Conservation (phyloP, 257 asterid species). For the Lithospermum erythrorhizon region DNA sequence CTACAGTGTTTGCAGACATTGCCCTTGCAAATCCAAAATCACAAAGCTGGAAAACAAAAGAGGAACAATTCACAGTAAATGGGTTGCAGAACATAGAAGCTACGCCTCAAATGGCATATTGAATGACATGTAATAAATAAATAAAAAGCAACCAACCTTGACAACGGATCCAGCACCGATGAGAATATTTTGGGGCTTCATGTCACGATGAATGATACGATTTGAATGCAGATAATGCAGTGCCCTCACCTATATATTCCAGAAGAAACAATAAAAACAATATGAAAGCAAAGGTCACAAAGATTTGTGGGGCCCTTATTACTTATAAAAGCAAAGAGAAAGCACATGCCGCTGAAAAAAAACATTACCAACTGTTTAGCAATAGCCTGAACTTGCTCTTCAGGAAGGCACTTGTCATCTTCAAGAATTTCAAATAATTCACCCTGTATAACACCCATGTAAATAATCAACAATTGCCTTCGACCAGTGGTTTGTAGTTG, state of each 20-base stretch:
- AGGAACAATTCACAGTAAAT: conserved; percentile 8
- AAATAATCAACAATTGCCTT: too few relatives aligned
- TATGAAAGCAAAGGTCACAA: not conserved
- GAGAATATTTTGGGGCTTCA: conserved; percentile 97
- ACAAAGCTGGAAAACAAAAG: conserved; percentile 52
- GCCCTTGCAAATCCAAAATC: conserved; percentile 98
- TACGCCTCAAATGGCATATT: not conserved
- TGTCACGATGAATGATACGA: conserved; percentile 96
- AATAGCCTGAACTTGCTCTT: conserved; percentile 97
- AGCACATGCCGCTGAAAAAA: not conserved
- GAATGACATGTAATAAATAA: not conserved
- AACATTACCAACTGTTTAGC: conserved; percentile 85
- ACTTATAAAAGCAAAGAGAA: not conserved
- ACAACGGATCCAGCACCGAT: conserved; percentile 90
- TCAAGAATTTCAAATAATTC: conserved; percentile 96
- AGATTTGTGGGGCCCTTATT: not conserved
- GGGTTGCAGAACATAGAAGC: conserved; percentile 1
- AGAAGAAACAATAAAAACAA: conserved; percentile 8
- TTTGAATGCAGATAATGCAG: conserved; percentile 91
- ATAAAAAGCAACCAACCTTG: conserved; percentile 49
- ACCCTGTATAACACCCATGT: conserved; percentile 45
- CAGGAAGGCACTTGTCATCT: conserved; percentile 98
- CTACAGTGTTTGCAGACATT: conserved; percentile 95
- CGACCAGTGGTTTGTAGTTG: too few relatives aligned
- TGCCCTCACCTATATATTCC: conserved; percentile 62